Evolutionary conservation across 768 basidiomycete genomes (phyloP).

Genomic region (Coprinellus micaceus): DNA sequence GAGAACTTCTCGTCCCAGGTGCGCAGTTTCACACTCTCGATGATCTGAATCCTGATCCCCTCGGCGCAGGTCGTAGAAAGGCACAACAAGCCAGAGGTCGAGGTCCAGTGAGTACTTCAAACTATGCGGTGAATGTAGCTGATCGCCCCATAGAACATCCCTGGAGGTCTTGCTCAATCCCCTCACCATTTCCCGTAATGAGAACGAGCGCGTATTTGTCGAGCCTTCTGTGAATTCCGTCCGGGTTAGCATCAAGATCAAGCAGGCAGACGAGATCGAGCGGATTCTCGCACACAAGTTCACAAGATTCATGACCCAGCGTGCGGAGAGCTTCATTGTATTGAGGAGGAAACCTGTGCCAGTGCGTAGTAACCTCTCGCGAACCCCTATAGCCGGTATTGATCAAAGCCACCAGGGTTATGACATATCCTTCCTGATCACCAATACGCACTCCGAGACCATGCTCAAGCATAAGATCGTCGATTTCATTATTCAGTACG

Average conservation of each 20-base stretch:
- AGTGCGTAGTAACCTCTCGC: slow-evolving; percentile 39
- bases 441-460: slow-evolving; percentile 93
- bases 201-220: slow-evolving; percentile 95
- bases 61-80: slow-evolving; percentile 82
- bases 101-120: slow-evolving; percentile 58
- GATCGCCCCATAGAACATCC: slow-evolving; percentile 56
- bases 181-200: slow-evolving; percentile 91
- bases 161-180: slow-evolving; percentile 94
- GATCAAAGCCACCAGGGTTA: slow-evolving; percentile 65
- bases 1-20: slow-evolving; percentile 99
- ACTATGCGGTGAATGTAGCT: neutral
- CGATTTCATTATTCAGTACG: slow-evolving; percentile 98
- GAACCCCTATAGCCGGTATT: neutral
- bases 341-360: slow-evolving; percentile 90
- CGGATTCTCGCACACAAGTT: slow-evolving; percentile 97
- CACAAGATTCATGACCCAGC: slow-evolving; percentile 98
- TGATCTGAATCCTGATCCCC: slow-evolving; percentile 11
- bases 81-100: slow-evolving; percentile 96
- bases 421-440: slow-evolving; percentile 97
- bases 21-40: slow-evolving; percentile 17
- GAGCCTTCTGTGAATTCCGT: slow-evolving; percentile 98
- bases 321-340: slow-evolving; percentile 96
- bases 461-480: slow-evolving; percentile 99
- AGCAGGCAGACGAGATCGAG: slow-evolving; percentile 99
- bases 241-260: slow-evolving; percentile 95